Evolutionary conservation across 2,329 filamentous ascomycete species (phyloP), one percentile per base, ranked within the genome.

Genomic region (Aureobasidium lini): DNA sequence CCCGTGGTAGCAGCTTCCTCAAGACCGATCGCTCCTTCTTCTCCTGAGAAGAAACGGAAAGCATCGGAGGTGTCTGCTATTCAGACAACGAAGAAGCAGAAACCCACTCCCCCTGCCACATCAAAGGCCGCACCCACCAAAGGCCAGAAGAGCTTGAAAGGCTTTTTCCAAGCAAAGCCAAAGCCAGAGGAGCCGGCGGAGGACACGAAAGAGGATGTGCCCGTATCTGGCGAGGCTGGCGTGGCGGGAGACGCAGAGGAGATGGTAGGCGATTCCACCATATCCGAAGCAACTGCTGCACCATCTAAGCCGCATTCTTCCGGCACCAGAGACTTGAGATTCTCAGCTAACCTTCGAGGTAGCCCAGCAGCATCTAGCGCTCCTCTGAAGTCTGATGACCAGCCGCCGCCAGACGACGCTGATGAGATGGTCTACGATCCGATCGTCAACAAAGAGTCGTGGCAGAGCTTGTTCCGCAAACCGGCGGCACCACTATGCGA

Each of bases 391-490:
- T 43, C 47, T 9, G 59, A 52, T 3, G 16, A 62, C 29, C 31
- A 62, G 15, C 52, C 47, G 8, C 59, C 43, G 29, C 57, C 49
- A 2, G 52, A 64, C 34, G 65, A 67, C 49, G 67, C 71, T 31
- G 68, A 69, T 60, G 77, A 73, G 8, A 77, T 72, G 59, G 77
- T 83, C 1, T 78, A 87, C 62, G 88, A 92, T 65, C 86, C 87
- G 0, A 84, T 90, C 52, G 79, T 83, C 62, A 82, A 82, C 47
- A 93, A 90, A 70, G 87, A 94, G 68, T 87, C 87, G 23, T 97
- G 94, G 94, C 86, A 84, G 4, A 91, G 87, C 69, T 79, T 97
- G 13, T 86, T 97, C 62, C 83, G 86, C 15, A 90, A 87, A 71
- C 85, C 88, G 60, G 76, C 83, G 1, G 79, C 84, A 1, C 94